These are phyloP conservation scores for Pyracantha coccinea DNA, from an alignment of 331 rosid species.

Conservation along the genomic window DNA sequence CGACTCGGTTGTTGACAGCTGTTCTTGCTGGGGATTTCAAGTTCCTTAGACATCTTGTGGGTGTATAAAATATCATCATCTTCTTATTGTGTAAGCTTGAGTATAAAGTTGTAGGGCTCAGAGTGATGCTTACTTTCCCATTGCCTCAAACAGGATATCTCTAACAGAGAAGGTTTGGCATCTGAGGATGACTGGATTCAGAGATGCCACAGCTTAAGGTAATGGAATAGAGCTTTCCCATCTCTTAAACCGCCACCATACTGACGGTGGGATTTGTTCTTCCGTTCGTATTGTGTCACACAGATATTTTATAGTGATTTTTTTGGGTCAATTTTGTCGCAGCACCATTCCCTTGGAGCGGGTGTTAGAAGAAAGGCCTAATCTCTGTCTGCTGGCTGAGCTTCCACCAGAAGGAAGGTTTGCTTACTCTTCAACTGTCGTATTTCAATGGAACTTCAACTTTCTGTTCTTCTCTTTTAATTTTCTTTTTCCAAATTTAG, in stretches of 20 bases:
- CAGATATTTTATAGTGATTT: not conserved
- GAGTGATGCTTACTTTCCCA: conserved; percentile 19
- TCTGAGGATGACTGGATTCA: conserved; percentile 83
- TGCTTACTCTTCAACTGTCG: conserved; percentile 18
- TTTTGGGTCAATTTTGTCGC: conserved; percentile 24
- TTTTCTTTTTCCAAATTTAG: too few species aligned
- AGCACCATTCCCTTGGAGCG: conserved; percentile 65
- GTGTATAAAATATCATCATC: conserved; percentile 30
- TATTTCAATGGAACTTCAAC: not conserved
- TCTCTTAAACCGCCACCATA: not conserved
- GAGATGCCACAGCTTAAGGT: conserved; percentile 78
- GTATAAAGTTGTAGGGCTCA: conserved; percentile 7
- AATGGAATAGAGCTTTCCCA: conserved; percentile 4
- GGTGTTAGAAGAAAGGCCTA: conserved; percentile 77
- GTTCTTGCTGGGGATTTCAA: conserved; percentile 80
- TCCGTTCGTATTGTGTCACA: not conserved
- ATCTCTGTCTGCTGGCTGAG: conserved; percentile 69
- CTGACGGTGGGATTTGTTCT: not conserved
- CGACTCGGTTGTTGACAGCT: conserved; percentile 53
- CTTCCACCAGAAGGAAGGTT: conserved; percentile 95
- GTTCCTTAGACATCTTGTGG: conserved; percentile 74
- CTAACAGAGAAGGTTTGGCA: conserved; percentile 97
- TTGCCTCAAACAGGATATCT: conserved; percentile 68
- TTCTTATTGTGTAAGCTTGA: conserved; percentile 4
- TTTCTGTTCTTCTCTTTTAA: not conserved